Conservation (phyloP, 345 rosid species). For the Triadica sebifera region DNA sequence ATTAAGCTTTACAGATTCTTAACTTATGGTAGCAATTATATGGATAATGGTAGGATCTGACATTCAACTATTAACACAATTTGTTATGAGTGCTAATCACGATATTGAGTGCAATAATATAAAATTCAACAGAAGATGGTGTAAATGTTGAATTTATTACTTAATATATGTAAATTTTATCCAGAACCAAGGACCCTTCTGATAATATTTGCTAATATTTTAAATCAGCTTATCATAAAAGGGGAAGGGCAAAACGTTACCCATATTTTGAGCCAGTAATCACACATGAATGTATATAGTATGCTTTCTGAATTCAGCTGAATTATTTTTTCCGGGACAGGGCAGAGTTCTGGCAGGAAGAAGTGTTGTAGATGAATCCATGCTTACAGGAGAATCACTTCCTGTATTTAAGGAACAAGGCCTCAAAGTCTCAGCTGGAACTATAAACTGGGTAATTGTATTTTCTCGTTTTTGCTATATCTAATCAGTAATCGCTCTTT, state of each 20-base stretch:
- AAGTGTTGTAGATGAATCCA: constrained; percentile 96
- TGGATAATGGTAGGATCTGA: not conserved
- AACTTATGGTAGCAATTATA: not conserved
- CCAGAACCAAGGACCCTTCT: not conserved
- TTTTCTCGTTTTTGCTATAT: constrained; percentile 6
- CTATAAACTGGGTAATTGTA: constrained; percentile 73
- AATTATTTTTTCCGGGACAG: constrained; percentile 35
- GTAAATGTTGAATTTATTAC: constrained; percentile 1
- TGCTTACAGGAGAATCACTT: constrained; percentile 96
- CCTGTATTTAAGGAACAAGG: constrained; percentile 86
- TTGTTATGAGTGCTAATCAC: not conserved
- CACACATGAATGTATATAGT: not conserved
- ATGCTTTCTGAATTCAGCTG: constrained; percentile 16
- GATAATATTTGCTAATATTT: not conserved
- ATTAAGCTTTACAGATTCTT: not conserved
- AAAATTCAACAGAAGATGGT: not conserved
- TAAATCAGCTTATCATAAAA: not conserved
- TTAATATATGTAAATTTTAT: not conserved
- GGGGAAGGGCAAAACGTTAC: not conserved
- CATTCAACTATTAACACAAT: constrained; percentile 1
- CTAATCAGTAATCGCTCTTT: not conserved
- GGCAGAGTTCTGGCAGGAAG: constrained; percentile 87
- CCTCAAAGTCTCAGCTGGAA: constrained; percentile 81
- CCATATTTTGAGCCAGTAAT: not conserved
- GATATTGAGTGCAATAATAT: not conserved